Evolutionary conservation across 495 filamentous ascomycete genomes (phyloP).

Genomic region (Tuber indicum): DNA sequence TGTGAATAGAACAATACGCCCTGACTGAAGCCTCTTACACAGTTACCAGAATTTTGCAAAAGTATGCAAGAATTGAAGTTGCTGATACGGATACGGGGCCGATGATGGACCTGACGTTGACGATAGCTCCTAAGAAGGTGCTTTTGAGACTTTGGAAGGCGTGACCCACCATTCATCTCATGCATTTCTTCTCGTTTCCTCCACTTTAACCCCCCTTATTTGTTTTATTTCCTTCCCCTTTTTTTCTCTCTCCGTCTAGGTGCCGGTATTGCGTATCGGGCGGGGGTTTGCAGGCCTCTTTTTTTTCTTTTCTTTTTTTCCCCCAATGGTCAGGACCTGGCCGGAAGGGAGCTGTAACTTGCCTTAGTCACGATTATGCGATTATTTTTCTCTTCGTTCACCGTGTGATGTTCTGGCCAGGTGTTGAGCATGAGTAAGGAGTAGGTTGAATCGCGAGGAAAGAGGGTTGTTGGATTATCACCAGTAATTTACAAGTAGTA

Average conservation of each 20-base stretch:
- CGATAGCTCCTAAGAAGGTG: conserved; percentile 20
- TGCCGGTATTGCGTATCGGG: not conserved
- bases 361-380: not conserved
- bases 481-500: not conserved
- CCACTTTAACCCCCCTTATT: not conserved
- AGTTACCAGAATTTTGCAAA: conserved; percentile 64
- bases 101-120: conserved; percentile 40
- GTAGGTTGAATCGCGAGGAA: not conserved
- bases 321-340: not conserved
- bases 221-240: not conserved
- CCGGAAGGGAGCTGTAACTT: not conserved
- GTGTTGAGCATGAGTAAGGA: not conserved
- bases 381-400: not conserved
- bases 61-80: conserved; percentile 52
- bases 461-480: not conserved
- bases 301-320: not conserved
- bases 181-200: not conserved
- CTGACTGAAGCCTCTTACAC: conserved; percentile 76
- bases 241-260: not conserved
- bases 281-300: not conserved
- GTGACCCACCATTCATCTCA: not conserved
- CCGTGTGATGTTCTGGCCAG: not conserved
- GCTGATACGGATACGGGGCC: conserved; percentile 28
- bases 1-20: conserved; percentile 56
- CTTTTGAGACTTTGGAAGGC: conserved; percentile 17